A percentile compares a stretch with the other conserved stretches of the same genome.
phyloP scores from a whole-genome alignment of 345 rosid genomes.

The Balakata baccata region DNA sequence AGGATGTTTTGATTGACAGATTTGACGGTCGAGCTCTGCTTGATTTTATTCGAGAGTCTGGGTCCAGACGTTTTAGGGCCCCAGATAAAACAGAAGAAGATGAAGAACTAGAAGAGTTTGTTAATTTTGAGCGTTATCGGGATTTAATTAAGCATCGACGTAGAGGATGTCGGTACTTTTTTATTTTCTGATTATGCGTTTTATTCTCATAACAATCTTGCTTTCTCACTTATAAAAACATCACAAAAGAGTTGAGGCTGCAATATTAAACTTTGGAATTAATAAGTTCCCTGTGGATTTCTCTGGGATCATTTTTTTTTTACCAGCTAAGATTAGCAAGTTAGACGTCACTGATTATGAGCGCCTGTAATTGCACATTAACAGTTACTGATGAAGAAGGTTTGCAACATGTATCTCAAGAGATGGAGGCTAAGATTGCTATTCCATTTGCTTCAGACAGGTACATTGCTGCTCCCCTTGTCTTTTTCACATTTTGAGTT shows the following conservation, averaged over 20 bases:
- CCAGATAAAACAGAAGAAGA: constrained; percentile 81
- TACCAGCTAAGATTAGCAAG: constrained; percentile 23
- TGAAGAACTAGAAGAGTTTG: constrained; percentile 99
- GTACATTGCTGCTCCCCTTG: constrained; percentile 27
- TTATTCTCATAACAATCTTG: constrained; percentile 17
- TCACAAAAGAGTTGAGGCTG: constrained; percentile 13
- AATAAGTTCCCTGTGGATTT: background rate
- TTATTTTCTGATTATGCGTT: constrained; percentile 28
- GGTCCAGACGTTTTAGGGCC: constrained; percentile 37
- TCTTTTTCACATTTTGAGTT: background rate
- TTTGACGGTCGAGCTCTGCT: constrained; percentile 93
- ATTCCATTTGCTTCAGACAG: constrained; percentile 57
- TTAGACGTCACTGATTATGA: constrained; percentile 68
- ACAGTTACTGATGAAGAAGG: constrained; percentile 90
- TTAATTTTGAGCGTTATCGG: constrained; percentile 99
- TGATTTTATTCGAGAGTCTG: constrained; percentile 86
- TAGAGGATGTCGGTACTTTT: constrained; percentile 99
- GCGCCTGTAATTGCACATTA: constrained; percentile 30
- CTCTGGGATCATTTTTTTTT: constrained; percentile 10
- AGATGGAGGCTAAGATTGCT: constrained; percentile 68
- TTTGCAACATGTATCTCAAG: constrained; percentile 75
- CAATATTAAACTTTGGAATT: constrained; percentile 20
- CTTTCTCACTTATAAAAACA: constrained; percentile 18
- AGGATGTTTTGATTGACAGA: constrained; percentile 79
- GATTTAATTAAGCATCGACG: constrained; percentile 99